phyloP scores from a whole-genome alignment of 148 eudicot species.

The Vaccinium myrtillus region DNA sequence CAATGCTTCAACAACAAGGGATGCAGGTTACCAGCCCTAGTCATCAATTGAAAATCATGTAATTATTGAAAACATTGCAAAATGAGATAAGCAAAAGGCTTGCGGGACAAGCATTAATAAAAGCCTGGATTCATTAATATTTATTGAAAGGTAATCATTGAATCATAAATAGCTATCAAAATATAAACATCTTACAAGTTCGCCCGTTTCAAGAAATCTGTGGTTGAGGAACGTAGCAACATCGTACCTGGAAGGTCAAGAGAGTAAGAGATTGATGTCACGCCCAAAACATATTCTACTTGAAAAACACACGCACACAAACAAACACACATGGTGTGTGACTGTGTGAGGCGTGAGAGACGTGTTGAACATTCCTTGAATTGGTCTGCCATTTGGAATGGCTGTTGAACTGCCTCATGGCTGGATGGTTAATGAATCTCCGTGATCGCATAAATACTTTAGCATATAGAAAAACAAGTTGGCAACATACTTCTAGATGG shows the following conservation, averaged over 20 bases:
- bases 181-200: conserved; percentile 60
- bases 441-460: neutral
- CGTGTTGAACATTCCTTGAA: neutral
- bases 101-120: neutral
- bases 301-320: neutral
- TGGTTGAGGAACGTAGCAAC: conserved; percentile 70
- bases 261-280: neutral
- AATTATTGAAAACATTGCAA: too few relatives aligned
- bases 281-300: neutral
- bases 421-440: neutral
- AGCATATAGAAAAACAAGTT: neutral
- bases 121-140: neutral
- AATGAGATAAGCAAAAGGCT: neutral
- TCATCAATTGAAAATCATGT: neutral
- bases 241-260: conserved; percentile 67
- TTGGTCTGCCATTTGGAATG: neutral
- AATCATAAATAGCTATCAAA: neutral
- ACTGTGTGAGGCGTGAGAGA: neutral
- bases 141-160: neutral
- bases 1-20: neutral
- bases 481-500: too few relatives aligned
- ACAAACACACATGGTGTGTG: neutral
- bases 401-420: neutral
- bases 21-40: neutral
- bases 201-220: conserved; percentile 55